Conservation (phyloP, 2,329 filamentous ascomycete species). For the Nothophoma quercina region DNA sequence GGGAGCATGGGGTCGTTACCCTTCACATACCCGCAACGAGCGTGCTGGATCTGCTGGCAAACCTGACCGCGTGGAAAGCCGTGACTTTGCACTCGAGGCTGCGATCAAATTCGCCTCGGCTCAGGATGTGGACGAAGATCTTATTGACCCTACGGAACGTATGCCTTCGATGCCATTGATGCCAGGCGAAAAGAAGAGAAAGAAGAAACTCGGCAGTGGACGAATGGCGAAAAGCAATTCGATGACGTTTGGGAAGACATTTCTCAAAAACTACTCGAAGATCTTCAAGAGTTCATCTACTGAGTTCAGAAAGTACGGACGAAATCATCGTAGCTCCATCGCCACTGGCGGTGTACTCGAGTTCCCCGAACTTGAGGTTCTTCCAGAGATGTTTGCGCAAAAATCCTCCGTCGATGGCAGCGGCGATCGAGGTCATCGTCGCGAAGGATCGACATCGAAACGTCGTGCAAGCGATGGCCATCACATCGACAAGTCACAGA, state of each 20-base stretch:
- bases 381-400: slow-evolving; percentile 49
- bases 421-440: not conserved
- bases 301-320: slow-evolving; percentile 49
- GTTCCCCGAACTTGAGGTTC: slow-evolving; percentile 57
- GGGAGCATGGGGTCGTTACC: slow-evolving; percentile 57
- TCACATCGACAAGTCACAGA: slow-evolving; percentile 21
- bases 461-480: slow-evolving; percentile 14
- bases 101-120: slow-evolving; percentile 35
- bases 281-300: slow-evolving; percentile 52
- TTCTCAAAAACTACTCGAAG: slow-evolving; percentile 55
- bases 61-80: slow-evolving; percentile 49
- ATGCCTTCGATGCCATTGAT: slow-evolving; percentile 26
- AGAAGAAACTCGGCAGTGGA: slow-evolving; percentile 69
- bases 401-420: slow-evolving; percentile 16
- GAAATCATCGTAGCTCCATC: slow-evolving; percentile 55
- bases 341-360: slow-evolving; percentile 53
- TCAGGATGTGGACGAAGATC: slow-evolving; percentile 27
- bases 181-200: slow-evolving; percentile 40
- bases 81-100: slow-evolving; percentile 53
- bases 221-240: slow-evolving; percentile 69
- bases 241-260: slow-evolving; percentile 50
- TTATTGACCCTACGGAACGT: slow-evolving; percentile 36
- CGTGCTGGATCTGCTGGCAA: slow-evolving; percentile 51
- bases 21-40: slow-evolving; percentile 54
- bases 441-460: not conserved